Conservation (phyloP, 768 basidiomycete species). For the Agaricus sinodeliciosus region DNA sequence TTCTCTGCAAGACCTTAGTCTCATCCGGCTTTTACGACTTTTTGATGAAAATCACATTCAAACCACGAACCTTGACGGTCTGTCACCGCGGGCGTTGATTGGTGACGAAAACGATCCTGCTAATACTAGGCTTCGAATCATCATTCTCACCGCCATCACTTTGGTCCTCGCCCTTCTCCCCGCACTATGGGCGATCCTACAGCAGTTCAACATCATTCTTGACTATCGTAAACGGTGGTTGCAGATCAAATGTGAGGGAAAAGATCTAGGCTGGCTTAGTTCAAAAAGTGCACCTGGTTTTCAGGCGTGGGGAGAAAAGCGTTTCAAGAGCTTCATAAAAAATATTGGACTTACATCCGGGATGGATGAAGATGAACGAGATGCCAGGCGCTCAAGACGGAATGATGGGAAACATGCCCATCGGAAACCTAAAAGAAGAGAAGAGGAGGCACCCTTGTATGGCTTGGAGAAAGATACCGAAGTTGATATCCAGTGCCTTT, state of each 20-base stretch:
- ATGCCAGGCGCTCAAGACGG: conserved; percentile 15
- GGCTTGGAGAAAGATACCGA: conserved; percentile 41
- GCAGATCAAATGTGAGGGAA: conserved; percentile 53
- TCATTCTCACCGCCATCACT: conserved; percentile 59
- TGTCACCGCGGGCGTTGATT: conserved; percentile 26
- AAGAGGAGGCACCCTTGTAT: conserved; percentile 37
- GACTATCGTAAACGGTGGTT: conserved; percentile 55
- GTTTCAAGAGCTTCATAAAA: conserved; percentile 61
- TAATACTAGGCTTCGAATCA: conserved; percentile 53
- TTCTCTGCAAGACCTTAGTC: conserved; percentile 65
- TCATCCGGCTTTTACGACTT: conserved; percentile 65
- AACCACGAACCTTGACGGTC: conserved; percentile 21
- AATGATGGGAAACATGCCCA: conserved; percentile 18
- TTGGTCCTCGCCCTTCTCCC: conserved; percentile 60
- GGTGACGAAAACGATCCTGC: conserved; percentile 27
- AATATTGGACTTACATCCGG: conserved; percentile 61
- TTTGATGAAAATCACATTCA: conserved; percentile 39
- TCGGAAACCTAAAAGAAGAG: conserved; percentile 24
- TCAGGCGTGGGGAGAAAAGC: conserved; percentile 65
- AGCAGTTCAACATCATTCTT: conserved; percentile 53
- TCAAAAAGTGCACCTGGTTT: conserved; percentile 59
- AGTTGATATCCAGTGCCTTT: conserved; percentile 65
- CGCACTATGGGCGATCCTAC: conserved; percentile 55
- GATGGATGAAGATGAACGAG: conserved; percentile 26
- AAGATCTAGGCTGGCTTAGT: conserved; percentile 75